Base-by-base conservation (phyloP, 78 protist species). In the Planoprotostelium fungivorum region DNA sequence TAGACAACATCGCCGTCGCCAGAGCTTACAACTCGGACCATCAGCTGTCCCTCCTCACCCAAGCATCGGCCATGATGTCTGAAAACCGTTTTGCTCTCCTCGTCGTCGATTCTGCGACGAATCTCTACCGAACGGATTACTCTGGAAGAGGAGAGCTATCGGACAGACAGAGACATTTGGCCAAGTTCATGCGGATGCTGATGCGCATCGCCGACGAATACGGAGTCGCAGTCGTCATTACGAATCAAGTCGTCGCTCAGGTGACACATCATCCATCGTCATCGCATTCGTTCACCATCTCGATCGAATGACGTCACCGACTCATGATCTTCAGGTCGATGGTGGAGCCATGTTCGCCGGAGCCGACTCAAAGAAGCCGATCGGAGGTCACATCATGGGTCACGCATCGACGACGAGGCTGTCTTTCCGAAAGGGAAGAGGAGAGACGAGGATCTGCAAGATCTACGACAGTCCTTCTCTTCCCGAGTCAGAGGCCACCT, bases 331-430 rank as follows among this genome's bases (percentile, higher is more conserved):
- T n/a, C 73, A 84, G 37, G 90, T 95, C 16, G 73, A 51, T 51
- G 73, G 73, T 25, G 73, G 95, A 95, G 87, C 96, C 98, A 51
- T 51, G 73, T 51, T 51, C 73, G 73, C 73, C 16, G 73, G 73
- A 51, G 73, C 73, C 16, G 73, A 51, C 16, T 51, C 73, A 5
- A 95, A 94, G 88, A 98, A 98, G 94, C 99, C 99, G 39, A 98
- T 99, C 88, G 99, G 99, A 83, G 99, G 99, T 85, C 95, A 99
- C 94, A 98, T 99, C 96, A 97, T 99, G 92, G 99, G 99, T 0
- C 99, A 99, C 89, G 99, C 99, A 0, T 97, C 99, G 0, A 99
- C 99, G 25, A 98, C 99, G 0, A 90, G 99, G 10, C 91, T 98
- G 37, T 96, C 92, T 35, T 89, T 98, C n/a, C 89, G 99, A 35